Evolutionary conservation across 1,284 basidiomycete genomes (phyloP).

Genomic region (Rhodotorula sp.): DNA sequence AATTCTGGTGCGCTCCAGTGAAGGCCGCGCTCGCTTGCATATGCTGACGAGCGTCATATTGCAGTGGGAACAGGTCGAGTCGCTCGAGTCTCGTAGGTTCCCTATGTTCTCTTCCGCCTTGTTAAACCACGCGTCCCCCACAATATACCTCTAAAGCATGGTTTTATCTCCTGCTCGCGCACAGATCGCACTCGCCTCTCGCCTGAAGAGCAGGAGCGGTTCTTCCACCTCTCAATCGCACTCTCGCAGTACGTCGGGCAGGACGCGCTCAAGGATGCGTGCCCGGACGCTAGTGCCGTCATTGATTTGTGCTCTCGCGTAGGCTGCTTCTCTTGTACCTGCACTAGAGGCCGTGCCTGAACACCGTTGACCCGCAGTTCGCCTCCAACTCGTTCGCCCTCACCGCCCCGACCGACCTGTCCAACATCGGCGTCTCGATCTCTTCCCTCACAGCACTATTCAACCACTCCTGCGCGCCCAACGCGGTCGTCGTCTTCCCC

Average conservation of each 20-base stretch:
- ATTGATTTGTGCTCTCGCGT: conserved; percentile 55
- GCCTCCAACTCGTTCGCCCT: conserved; percentile 85
- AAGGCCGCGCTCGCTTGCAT: neutral
- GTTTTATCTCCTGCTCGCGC: neutral
- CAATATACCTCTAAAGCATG: neutral
- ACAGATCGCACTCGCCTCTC: conserved; percentile 22
- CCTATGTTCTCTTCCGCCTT: too few species aligned
- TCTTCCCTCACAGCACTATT: conserved; percentile 76
- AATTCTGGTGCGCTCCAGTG: conserved; percentile 41
- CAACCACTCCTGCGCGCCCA: conserved; percentile 90
- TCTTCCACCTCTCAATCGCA: conserved; percentile 46
- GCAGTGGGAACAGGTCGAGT: conserved; percentile 66
- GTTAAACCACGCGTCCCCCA: neutral
- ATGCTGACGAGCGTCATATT: neutral
- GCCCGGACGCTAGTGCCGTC: conserved; percentile 63
- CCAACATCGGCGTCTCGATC: conserved; percentile 76
- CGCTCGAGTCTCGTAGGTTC: conserved; percentile 72
- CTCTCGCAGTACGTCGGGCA: conserved; percentile 50
- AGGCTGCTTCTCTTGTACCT: neutral
- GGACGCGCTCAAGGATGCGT: conserved; percentile 56
- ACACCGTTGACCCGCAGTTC: conserved; percentile 60
- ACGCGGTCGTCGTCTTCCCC: conserved; percentile 87
- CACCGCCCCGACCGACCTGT: conserved; percentile 66
- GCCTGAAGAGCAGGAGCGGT: conserved; percentile 24
- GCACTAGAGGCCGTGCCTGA: fast-evolving